Evolutionary conservation across 768 basidiomycete species (phyloP), one percentile per base, ranked within the genome.

Genomic region (Lyophyllum decastes): DNA sequence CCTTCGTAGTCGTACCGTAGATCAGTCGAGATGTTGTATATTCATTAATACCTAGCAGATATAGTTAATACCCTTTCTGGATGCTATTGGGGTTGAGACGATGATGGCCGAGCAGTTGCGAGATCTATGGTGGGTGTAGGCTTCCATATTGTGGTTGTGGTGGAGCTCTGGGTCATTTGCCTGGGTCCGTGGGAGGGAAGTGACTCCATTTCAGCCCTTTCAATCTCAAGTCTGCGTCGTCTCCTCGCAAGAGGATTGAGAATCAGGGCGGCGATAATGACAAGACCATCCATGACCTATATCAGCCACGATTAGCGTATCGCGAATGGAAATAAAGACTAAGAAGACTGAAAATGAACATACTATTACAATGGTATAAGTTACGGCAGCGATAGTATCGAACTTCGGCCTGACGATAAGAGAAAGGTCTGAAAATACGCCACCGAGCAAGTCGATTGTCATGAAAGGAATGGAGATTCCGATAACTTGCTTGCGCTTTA

Each of bases 391-490:
- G 21, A 89, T 72, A 10, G 80, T 70, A 65, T 92, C 88, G 57
- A 92, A 85, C 9, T 81, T 64, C 5, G 70, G 68, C 61, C 86
- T 84, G 74, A 91, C 90, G 33, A 75, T 79, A n/a, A 92, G 77
- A 25, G 87, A 88, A 7, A 90, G 73, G 59, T 83, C 77, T 54
- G 82, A 87, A 72, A 91, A 91, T 2, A 92, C 70, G 5, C 83
- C 88, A 27, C 90, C 92, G 9, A 84, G 66, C 53, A 86, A 76
- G 65, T 94, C 92, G 50, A 93, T 77, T 9, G 71, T 61, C 74
- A 93, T 86, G 73, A 93, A 92, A 7, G 76, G 43, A 44, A 89
- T 72, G 0, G 87, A 89, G 51, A 94, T 84, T 8, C 92, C 91
- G 22, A 82, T 65, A 38, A 89, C 86, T 61, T 85, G 81, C 60